Percentiles rank a stretch among this genome's conserved stretches.
These are phyloP conservation scores for Xylaria multiplex DNA, from an alignment of 2,329 filamentous ascomycete species.

Conservation along the genomic window DNA sequence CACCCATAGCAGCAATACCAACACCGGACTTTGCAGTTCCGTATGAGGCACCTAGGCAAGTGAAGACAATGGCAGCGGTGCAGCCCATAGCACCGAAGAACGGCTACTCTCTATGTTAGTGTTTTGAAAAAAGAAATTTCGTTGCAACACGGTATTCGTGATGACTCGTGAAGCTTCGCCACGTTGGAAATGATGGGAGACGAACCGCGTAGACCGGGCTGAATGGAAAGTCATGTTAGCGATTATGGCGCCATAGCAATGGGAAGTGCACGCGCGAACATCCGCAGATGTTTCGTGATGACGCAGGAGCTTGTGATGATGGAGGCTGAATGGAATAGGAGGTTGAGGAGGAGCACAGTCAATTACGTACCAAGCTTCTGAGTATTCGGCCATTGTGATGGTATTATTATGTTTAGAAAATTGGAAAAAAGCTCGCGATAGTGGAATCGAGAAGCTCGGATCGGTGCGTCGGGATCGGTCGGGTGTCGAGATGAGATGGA, in stretches of 20 bases:
- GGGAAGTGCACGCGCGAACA: background rate
- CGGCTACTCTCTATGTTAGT: conserved; percentile 55
- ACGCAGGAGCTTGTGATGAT: conserved; percentile 39
- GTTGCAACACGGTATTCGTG: conserved; percentile 18
- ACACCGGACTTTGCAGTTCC: conserved; percentile 99
- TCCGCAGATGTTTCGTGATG: conserved; percentile 28
- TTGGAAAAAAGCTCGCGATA: conserved; percentile 25
- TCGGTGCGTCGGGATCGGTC: conserved; percentile 27
- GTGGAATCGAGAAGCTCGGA: conserved; percentile 31
- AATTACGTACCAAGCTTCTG: conserved; percentile 52
- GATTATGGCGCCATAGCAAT: conserved; percentile 14
- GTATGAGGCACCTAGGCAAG: conserved; percentile 95
- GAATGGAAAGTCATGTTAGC: conserved; percentile 47
- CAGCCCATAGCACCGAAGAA: conserved; percentile 90
- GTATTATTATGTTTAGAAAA: conserved; percentile 27
- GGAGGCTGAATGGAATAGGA: conserved; percentile 29
- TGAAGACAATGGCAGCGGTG: conserved; percentile 93
- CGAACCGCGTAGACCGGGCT: conserved; percentile 99
- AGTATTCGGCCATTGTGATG: conserved; percentile 45
- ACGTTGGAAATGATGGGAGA: conserved; percentile 53
- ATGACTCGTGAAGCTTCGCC: conserved; percentile 41
- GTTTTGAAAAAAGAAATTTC: conserved; percentile 53
- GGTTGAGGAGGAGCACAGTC: conserved; percentile 38
- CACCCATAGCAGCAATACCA: conserved; percentile 98
- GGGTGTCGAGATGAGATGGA: conserved; percentile 40